Evolutionary conservation across 768 basidiomycete genomes (phyloP).

Genomic region (Thelephora ganbajun): DNA sequence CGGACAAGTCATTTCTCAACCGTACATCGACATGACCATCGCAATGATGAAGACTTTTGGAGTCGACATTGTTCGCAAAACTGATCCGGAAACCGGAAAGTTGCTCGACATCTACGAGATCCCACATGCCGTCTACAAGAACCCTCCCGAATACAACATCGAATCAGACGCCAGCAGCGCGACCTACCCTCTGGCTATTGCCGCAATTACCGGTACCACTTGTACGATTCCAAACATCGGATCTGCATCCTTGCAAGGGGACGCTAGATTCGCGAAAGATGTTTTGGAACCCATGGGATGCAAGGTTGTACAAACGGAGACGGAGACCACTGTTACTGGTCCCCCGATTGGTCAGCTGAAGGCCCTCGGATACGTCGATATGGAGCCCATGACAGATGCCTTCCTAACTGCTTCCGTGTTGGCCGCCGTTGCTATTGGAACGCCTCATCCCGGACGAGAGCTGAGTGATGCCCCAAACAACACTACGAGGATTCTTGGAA

Average conservation of each 20-base stretch:
- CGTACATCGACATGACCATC: conserved; percentile 99
- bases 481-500: conserved; percentile 79
- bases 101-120: conserved; percentile 76
- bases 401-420: conserved; percentile 92
- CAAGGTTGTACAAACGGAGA: conserved; percentile 71
- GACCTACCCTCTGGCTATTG: conserved; percentile 93
- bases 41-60: conserved; percentile 96
- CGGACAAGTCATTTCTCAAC: conserved; percentile 94
- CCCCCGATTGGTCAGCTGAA: conserved; percentile 72
- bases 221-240: conserved; percentile 94
- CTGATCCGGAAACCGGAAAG: conserved; percentile 43
- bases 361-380: conserved; percentile 80
- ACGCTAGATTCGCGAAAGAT: conserved; percentile 87
- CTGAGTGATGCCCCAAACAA: conserved; percentile 20
- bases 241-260: conserved; percentile 84
- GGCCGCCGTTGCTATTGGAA: conserved; percentile 59
- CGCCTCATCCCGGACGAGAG: conserved; percentile 34
- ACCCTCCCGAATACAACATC: conserved; percentile 75
- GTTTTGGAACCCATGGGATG: conserved; percentile 96
- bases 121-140: conserved; percentile 63
- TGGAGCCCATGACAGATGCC: conserved; percentile 99
- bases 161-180: conserved; percentile 93
- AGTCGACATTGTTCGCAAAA: conserved; percentile 53
- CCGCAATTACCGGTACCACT: conserved; percentile 92
- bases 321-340: conserved; percentile 84